Conservation (phyloP, 176 grass and related monocot genomes). For the Melocanna baccifera region DNA sequence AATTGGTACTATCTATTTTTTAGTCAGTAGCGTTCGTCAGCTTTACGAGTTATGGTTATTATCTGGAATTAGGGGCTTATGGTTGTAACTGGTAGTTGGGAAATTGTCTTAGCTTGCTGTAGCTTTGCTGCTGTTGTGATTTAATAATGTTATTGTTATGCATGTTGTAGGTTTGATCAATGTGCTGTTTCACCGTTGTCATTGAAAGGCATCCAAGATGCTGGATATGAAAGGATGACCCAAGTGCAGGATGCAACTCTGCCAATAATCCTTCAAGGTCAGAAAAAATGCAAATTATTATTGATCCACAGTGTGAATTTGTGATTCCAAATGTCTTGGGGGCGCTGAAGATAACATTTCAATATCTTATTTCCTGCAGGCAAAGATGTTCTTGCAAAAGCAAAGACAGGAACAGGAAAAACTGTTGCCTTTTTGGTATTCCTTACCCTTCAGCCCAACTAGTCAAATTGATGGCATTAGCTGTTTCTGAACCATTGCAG, state of each 20-base stretch:
- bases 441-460: conserved; percentile 8
- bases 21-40: not conserved
- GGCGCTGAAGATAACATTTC: not conserved
- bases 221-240: conserved; percentile 79
- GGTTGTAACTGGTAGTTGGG: not conserved
- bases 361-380: conserved; percentile 47
- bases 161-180: conserved; percentile 57
- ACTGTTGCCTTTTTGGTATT: conserved; percentile 97
- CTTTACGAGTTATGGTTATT: not conserved
- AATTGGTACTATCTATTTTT: not conserved
- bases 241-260: conserved; percentile 66
- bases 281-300: not conserved
- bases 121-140: not conserved
- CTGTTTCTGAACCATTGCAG: conserved; percentile 6
- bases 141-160: not conserved
- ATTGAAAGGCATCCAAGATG: conserved; percentile 51
- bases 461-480: conserved; percentile 19
- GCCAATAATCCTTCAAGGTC: conserved; percentile 60
- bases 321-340: not conserved
- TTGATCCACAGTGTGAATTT: not conserved
- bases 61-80: not conserved
- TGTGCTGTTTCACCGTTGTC: conserved; percentile 57
- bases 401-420: conserved; percentile 97
- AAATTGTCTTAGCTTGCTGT: not conserved
- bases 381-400: conserved; percentile 97